These are phyloP conservation scores for Globisporangium nunn DNA, from an alignment of 352 stramenopile species.

Conservation along the genomic window DNA sequence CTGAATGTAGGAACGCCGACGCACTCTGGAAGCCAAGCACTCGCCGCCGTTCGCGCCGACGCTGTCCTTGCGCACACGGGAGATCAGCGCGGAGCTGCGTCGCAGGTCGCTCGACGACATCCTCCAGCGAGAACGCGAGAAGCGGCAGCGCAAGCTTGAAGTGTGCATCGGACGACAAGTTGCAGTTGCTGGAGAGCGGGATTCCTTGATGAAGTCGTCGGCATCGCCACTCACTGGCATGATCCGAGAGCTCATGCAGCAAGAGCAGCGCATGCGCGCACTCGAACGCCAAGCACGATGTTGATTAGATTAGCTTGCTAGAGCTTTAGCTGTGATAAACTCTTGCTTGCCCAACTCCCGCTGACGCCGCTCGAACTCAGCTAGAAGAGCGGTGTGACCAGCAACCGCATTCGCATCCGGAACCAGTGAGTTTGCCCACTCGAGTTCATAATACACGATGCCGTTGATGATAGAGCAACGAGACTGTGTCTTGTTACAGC, in stretches of 20 bases:
- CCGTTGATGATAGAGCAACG: too few relatives aligned
- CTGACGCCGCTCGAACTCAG: too few relatives aligned
- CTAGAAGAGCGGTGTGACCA: too few relatives aligned
- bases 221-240: not conserved
- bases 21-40: conserved; percentile 9
- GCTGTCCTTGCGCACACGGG: conserved; percentile 17
- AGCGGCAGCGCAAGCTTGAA: conserved; percentile 5
- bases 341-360: too few relatives aligned
- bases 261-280: conserved; percentile 3
- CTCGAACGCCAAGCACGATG: not conserved
- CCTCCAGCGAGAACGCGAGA: conserved; percentile 8
- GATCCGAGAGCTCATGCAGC: not conserved
- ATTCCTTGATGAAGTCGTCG: not conserved
- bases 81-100: conserved; percentile 20
- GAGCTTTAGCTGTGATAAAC: too few relatives aligned
- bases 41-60: conserved; percentile 18
- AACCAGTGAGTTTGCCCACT: too few relatives aligned
- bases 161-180: not conserved
- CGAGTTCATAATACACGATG: too few relatives aligned
- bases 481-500: too few relatives aligned
- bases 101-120: conserved; percentile 8
- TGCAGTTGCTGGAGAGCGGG: not conserved
- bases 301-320: too few relatives aligned
- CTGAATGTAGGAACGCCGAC: conserved; percentile 4
- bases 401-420: too few relatives aligned